These are phyloP conservation scores for Xanthoconium separans DNA, from an alignment of 1,284 basidiomycete genomes.

Conservation along the genomic window DNA sequence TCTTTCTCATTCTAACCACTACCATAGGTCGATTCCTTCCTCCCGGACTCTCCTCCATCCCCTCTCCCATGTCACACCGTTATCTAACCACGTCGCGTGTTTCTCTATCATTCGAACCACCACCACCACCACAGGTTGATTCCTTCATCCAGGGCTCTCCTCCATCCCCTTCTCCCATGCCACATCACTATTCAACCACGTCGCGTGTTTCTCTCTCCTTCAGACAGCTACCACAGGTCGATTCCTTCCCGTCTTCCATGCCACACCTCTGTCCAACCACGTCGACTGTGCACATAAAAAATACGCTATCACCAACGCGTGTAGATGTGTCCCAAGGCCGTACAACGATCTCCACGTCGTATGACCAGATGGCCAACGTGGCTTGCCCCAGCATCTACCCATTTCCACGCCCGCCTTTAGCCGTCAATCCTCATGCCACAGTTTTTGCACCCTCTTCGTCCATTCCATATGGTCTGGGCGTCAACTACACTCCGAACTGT, in stretches of 20 bases:
- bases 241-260: background rate
- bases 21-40: background rate
- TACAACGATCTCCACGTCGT: accelerated
- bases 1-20: background rate
- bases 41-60: no score
- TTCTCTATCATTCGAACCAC: no score
- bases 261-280: background rate
- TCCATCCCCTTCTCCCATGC: no score
- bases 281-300: background rate
- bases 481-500: background rate
- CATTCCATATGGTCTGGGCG: background rate
- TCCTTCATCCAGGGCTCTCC: no score
- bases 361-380: no score
- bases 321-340: background rate
- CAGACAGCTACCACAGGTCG: background rate
- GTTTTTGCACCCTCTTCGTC: background rate
- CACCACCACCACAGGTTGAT: no score
- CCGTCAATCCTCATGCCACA: background rate
- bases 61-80: background rate
- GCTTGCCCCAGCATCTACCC: background rate
- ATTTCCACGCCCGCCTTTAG: background rate
- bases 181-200: no score
- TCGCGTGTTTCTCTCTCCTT: no score
- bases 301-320: background rate
- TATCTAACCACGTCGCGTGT: slow-evolving; percentile 1